Evolutionary conservation across 2,329 filamentous ascomycete genomes (phyloP).

Genomic region (Herpotrichia juniperi): DNA sequence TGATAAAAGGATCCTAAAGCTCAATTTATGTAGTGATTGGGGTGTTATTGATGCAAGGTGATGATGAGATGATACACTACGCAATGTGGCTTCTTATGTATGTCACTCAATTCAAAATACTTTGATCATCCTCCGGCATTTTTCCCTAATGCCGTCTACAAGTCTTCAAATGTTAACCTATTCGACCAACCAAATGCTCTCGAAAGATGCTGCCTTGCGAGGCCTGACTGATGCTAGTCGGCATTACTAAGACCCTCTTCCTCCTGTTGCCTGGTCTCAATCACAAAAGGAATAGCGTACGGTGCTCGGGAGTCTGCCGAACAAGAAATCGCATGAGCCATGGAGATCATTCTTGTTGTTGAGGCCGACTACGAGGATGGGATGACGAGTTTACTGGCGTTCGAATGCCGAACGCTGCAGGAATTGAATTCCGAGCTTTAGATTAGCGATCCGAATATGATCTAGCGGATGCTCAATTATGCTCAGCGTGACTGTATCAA

Average conservation of each 20-base stretch:
- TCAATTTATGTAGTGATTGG: not conserved
- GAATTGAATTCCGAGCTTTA: not conserved
- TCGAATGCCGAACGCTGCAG: not conserved
- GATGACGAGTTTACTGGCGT: not conserved
- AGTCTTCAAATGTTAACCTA: too few species aligned
- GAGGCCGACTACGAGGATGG: not conserved
- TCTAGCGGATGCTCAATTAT: not conserved
- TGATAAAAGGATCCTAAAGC: not conserved
- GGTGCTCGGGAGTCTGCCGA: not conserved
- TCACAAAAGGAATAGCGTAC: not conserved
- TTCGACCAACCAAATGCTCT: constrained; percentile 1
- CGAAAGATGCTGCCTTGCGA: constrained; percentile 6
- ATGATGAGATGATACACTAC: too few species aligned
- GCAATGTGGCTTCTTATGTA: too few species aligned
- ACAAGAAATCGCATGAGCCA: not conserved
- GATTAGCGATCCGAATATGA: not conserved
- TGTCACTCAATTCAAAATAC: too few species aligned
- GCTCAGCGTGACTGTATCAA: not conserved
- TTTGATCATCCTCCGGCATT: too few species aligned
- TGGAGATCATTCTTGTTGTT: not conserved
- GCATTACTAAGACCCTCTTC: too few species aligned
- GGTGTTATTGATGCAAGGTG: not conserved
- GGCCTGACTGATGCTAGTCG: constrained; percentile 2
- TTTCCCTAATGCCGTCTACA: too few species aligned
- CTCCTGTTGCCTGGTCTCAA: not conserved